A percentile compares a stretch with the other conserved stretches of the same genome.
phyloP scores from a whole-genome alignment of 257 asterid genomes.

The Solanum sejunctum region DNA sequence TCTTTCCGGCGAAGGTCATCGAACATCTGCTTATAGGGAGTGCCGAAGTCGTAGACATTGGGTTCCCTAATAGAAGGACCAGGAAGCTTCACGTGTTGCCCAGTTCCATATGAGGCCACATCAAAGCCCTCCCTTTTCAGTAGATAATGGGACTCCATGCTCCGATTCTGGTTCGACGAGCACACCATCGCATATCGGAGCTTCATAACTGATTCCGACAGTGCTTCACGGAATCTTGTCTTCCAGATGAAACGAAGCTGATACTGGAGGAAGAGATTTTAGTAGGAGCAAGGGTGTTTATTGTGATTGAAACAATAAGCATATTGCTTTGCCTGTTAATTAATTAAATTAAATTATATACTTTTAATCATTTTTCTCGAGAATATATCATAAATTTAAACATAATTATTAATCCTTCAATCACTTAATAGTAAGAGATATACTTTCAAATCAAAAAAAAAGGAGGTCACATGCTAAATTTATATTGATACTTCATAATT shows the following conservation, averaged over 20 bases:
- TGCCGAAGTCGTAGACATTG: conserved; percentile 93
- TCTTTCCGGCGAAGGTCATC: conserved; percentile 98
- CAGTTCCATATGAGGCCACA: conserved; percentile 92
- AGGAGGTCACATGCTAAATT: too few species aligned
- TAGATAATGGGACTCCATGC: conserved; percentile 92
- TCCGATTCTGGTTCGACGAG: conserved; percentile 94
- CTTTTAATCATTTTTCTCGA: background rate
- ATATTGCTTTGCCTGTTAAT: background rate
- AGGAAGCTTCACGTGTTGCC: conserved; percentile 98
- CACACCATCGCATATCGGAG: conserved; percentile 94
- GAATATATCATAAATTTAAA: background rate
- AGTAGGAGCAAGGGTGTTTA: too few species aligned
- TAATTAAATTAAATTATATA: background rate
- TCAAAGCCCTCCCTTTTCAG: conserved; percentile 84
- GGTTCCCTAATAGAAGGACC: conserved; percentile 99
- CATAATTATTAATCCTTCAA: background rate
- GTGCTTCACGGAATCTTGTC: background rate
- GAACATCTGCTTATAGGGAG: conserved; percentile 88
- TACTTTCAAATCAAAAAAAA: too few species aligned
- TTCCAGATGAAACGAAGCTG: background rate
- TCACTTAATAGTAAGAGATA: background rate
- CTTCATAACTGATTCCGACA: conserved; percentile 31
- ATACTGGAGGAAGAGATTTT: too few species aligned
- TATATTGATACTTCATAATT: too few species aligned
- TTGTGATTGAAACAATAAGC: background rate